Evolutionary conservation across 768 basidiomycete species (phyloP), one percentile per base, ranked within the genome.

Genomic region (Polyporus arcularius): DNA sequence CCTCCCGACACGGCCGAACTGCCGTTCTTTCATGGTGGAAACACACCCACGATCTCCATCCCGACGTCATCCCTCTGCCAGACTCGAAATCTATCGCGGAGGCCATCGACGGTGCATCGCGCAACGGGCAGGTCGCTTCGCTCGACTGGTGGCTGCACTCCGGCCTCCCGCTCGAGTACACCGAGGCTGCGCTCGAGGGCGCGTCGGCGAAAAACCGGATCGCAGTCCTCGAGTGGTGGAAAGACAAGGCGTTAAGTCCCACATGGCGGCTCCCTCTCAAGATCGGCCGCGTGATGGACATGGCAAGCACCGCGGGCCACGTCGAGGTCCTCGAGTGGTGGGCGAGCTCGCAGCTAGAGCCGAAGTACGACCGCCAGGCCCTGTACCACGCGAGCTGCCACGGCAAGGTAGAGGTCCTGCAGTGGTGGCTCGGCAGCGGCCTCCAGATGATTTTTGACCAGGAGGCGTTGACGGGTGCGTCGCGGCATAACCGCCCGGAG

Each of bases 141-240:
- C 82, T 94, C 21, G 86, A 91, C 61, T 94, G 92, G 92, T 94
- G 92, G 93, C 68, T 83, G 16, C 69, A 79, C 32, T 88, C 83
- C n/a, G 84, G 83, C 30, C 78, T 83, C 61, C 77, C 82, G 0
- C 78, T 92, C 64, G 84, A 89, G 65, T 92, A 92, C 69, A 88
- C 91, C 41, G 90, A 92, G 65, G 84, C 85, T 10, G 87, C 92
- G 2, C 84, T 94, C 39, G 89, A 92, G 67, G 82, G 85, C 62
- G 92, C 92, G 5, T 90, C 88, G 58, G 80, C 89, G 16, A 91
- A 87, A 69, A 89, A 89, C 61, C 87, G 86, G 66, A 77, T 92
- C n/a, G 76, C 80, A 4, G 86, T 92, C 5, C 81, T 94, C 45
- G 86, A 89, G 39, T 94, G 92, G 92, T 94, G 92, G 92, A 85